Conservation (phyloP, 2,329 filamentous ascomycete genomes). For the Diplodia mutila region DNA sequence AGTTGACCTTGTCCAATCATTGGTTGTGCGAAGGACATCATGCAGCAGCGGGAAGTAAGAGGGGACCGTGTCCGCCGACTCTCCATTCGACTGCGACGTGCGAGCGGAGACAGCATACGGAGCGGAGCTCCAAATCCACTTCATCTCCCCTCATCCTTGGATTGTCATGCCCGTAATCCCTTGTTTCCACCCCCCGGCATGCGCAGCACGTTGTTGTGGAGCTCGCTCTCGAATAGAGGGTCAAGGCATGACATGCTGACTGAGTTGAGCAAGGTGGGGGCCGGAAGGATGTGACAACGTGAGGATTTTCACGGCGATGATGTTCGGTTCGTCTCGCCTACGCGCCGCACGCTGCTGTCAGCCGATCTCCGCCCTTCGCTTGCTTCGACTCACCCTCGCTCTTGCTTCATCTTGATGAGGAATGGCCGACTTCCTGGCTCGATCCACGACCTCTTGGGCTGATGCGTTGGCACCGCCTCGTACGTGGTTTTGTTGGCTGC, state of each 20-base stretch:
- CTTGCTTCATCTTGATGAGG: not conserved
- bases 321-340: slow-evolving; percentile 16
- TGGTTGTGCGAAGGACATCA: not conserved
- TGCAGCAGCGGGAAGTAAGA: not conserved
- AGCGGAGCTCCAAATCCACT: not conserved
- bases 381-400: not conserved
- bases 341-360: not conserved
- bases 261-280: not conserved
- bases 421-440: not conserved
- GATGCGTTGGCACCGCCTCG: slow-evolving; percentile 6
- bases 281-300: not conserved
- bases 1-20: not conserved
- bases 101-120: not conserved
- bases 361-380: slow-evolving; percentile 4
- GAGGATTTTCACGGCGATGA: slow-evolving; percentile 4
- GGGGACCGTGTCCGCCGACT: not conserved
- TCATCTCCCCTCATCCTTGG: not conserved
- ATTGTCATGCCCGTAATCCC: not conserved
- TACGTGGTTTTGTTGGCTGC: not conserved
- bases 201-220: not conserved
- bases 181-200: not conserved
- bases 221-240: not conserved
- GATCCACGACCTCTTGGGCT: not conserved
- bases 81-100: not conserved
- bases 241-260: not conserved